These are phyloP conservation scores for Citrus glauca DNA, from an alignment of 345 rosid genomes.

Conservation along the genomic window DNA sequence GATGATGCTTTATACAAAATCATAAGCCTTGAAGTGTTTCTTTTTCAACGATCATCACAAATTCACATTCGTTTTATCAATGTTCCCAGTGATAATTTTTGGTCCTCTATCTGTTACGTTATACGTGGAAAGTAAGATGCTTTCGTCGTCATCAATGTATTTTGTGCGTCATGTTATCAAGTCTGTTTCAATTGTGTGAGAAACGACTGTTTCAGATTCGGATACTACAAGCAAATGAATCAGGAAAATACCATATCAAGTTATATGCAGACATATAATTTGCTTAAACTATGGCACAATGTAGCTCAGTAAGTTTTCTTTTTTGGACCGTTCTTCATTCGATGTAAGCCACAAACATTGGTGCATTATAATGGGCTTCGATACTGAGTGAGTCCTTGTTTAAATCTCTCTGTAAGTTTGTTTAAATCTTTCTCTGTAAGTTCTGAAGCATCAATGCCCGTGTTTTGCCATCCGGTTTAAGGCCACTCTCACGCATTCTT, in stretches of 20 bases:
- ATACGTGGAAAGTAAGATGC: no score
- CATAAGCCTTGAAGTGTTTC: background rate
- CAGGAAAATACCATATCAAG: background rate
- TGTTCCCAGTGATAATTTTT: background rate
- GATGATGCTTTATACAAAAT: background rate
- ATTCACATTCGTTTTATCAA: background rate
- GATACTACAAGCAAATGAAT: background rate
- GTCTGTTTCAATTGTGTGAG: background rate
- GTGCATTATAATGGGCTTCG: background rate
- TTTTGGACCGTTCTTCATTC: background rate
- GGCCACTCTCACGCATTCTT: slow-evolving; percentile 52
- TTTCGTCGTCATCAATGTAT: no score
- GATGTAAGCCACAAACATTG: background rate
- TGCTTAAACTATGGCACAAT: background rate
- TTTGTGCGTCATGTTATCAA: no score
- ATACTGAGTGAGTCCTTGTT: background rate
- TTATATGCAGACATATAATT: background rate
- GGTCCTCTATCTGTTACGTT: background rate
- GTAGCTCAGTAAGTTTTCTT: background rate
- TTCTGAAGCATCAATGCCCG: slow-evolving; percentile 72
- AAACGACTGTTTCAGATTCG: background rate
- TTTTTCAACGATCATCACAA: background rate
- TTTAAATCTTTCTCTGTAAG: slow-evolving; percentile 27
- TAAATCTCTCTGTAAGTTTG: no score
- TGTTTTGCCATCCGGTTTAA: slow-evolving; percentile 70